These are phyloP conservation scores for Hymenoscyphus repandus DNA, from an alignment of 2,329 filamentous ascomycete genomes.

Conservation along the genomic window DNA sequence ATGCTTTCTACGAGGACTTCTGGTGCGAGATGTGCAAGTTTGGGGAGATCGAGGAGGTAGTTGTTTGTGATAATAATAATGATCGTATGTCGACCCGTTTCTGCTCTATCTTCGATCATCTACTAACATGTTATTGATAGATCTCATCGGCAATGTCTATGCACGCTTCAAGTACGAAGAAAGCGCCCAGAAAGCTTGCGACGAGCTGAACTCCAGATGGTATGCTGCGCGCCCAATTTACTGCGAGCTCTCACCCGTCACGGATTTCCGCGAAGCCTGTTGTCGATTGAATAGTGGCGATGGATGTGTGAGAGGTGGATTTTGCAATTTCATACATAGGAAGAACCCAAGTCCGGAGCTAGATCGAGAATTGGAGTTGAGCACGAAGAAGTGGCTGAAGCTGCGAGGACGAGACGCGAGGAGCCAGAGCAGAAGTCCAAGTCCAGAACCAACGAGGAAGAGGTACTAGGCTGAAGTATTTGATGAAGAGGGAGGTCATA, in stretches of 20 bases:
- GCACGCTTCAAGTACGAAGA: slow-evolving; percentile 99
- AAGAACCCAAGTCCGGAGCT: slow-evolving; percentile 90
- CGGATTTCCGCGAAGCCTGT: slow-evolving; percentile 96
- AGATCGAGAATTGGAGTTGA: slow-evolving; percentile 78
- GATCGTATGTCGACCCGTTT: slow-evolving; percentile 5
- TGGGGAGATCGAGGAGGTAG: slow-evolving; percentile 93
- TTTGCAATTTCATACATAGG: slow-evolving; percentile 99
- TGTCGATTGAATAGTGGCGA: slow-evolving; percentile 92
- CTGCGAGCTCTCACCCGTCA: slow-evolving; percentile 94
- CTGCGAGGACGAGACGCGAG: slow-evolving; percentile 76
- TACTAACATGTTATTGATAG: slow-evolving; percentile 38
- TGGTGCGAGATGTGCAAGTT: slow-evolving; percentile 99
- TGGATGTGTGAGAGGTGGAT: slow-evolving; percentile 90
- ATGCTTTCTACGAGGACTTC: slow-evolving; percentile 99
- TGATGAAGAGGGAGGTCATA: too few species aligned
- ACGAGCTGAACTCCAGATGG: slow-evolving; percentile 90
- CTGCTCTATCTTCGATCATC: background rate
- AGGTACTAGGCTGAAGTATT: slow-evolving; percentile 39
- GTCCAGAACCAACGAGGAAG: slow-evolving; percentile 75
- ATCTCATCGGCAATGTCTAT: slow-evolving; percentile 98
- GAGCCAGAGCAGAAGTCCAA: slow-evolving; percentile 76
- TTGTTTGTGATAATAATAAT: slow-evolving; percentile 97
- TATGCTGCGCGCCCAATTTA: slow-evolving; percentile 97
- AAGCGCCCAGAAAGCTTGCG: slow-evolving; percentile 86
- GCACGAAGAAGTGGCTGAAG: slow-evolving; percentile 96